phyloP scores from a whole-genome alignment of 257 asterid genomes.

The Solanum appendiculatum region DNA sequence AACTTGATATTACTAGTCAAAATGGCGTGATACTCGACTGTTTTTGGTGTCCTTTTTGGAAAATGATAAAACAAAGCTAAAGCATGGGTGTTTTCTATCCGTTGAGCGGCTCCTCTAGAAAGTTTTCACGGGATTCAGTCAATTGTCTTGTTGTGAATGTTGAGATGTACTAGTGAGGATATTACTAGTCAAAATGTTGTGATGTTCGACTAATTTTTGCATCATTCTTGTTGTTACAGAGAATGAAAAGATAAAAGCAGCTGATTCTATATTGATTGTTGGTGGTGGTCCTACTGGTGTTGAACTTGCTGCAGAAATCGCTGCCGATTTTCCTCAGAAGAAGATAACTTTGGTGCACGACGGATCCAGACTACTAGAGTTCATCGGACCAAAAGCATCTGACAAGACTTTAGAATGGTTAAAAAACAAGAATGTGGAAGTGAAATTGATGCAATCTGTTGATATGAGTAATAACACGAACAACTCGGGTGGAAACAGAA shows the following conservation, averaged over 20 bases:
- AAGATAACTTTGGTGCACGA: slow-evolving; percentile 42
- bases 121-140: background rate
- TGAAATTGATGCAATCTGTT: slow-evolving; percentile 35
- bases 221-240: slow-evolving; percentile 42
- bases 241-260: slow-evolving; percentile 47
- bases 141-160: background rate
- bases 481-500: too few species aligned
- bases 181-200: background rate
- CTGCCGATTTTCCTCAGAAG: slow-evolving; percentile 55
- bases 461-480: slow-evolving; percentile 53
- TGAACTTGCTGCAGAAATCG: slow-evolving; percentile 81
- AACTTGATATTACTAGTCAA: background rate
- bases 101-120: background rate
- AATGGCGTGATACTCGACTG: too few species aligned
- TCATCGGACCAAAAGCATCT: too few species aligned
- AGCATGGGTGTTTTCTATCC: too few species aligned
- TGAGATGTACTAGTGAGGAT: background rate
- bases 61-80: background rate
- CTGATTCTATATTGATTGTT: slow-evolving; percentile 52
- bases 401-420: slow-evolving; percentile 71
- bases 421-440: slow-evolving; percentile 34
- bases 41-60: background rate
- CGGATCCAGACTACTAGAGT: slow-evolving; percentile 37
- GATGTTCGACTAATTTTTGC: too few species aligned
- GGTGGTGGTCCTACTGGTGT: slow-evolving; percentile 86